Evolutionary conservation across 352 stramenopile genomes (phyloP).

Genomic region (Phytophthora cryptogea): DNA sequence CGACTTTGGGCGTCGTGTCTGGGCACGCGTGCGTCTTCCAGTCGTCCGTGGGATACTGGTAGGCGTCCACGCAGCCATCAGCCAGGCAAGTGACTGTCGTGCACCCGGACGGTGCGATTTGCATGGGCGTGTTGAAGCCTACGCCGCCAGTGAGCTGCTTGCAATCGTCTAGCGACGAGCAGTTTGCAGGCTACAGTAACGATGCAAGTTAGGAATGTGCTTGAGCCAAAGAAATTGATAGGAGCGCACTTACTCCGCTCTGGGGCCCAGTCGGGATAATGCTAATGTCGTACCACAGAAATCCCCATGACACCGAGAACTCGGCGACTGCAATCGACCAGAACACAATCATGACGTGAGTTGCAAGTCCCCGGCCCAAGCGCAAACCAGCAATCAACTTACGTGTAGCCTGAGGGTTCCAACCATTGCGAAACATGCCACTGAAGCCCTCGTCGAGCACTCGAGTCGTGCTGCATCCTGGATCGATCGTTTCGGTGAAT

Average conservation of each 20-base stretch:
- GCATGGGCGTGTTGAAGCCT: conserved; percentile 56
- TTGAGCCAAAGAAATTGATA: neutral
- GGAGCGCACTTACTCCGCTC: conserved; percentile 23
- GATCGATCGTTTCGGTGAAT: conserved; percentile 39
- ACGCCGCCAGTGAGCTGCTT: conserved; percentile 42
- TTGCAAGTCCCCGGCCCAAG: neutral
- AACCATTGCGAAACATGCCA: conserved; percentile 67
- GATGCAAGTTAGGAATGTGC: conserved; percentile 6
- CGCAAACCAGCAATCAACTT: conserved; percentile 2
- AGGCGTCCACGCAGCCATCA: conserved; percentile 45
- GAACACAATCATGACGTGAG: conserved; percentile 23
- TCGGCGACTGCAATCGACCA: conserved; percentile 43
- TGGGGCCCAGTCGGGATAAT: conserved; percentile 55
- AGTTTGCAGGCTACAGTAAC: conserved; percentile 36
- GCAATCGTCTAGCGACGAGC: conserved; percentile 40
- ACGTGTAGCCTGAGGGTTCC: conserved; percentile 55
- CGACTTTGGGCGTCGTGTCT: conserved; percentile 38
- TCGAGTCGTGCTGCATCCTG: conserved; percentile 37
- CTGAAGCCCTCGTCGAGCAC: conserved; percentile 56
- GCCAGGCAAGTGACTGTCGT: conserved; percentile 37
- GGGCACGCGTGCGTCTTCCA: conserved; percentile 48
- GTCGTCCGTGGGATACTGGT: conserved; percentile 48
- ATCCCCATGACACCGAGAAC: conserved; percentile 46
- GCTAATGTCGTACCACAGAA: conserved; percentile 69
- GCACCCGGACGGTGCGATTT: conserved; percentile 47